phyloP scores from a whole-genome alignment of 768 basidiomycete species.

The Saitozyma sp. region DNA sequence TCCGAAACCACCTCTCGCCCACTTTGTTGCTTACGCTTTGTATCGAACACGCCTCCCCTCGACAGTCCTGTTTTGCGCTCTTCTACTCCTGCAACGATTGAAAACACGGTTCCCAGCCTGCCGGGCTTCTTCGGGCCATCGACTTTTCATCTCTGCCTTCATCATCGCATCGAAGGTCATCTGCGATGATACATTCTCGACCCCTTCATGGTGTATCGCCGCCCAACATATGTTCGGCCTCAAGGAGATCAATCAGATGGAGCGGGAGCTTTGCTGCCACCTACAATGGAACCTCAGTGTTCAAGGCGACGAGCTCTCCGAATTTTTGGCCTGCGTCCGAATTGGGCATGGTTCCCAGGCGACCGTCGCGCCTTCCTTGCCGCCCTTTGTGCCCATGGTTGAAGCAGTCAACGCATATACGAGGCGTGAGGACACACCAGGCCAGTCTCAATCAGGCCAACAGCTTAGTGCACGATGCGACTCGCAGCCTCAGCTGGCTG shows the following conservation, averaged over 20 bases:
- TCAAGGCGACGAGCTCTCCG: constrained; percentile 49
- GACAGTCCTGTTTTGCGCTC: constrained; percentile 66
- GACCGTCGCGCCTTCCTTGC: constrained; percentile 19
- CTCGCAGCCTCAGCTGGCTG: constrained; percentile 14
- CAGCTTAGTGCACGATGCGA: constrained; percentile 42
- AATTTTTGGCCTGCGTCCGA: constrained; percentile 52
- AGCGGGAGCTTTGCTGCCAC: constrained; percentile 88
- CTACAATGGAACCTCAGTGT: constrained; percentile 71
- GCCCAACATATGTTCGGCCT: constrained; percentile 81
- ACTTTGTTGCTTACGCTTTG: constrained; percentile 82
- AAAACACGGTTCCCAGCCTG: constrained; percentile 91
- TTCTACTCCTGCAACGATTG: constrained; percentile 76
- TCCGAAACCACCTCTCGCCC: constrained; percentile 65
- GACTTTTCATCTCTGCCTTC: constrained; percentile 85
- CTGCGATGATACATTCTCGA: constrained; percentile 90
- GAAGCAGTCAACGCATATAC: constrained; percentile 25
- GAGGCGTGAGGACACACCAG: constrained; percentile 43
- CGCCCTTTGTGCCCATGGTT: constrained; percentile 15
- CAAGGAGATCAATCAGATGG: constrained; percentile 94
- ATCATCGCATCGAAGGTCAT: constrained; percentile 90
- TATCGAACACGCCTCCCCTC: constrained; percentile 75
- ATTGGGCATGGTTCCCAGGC: constrained; percentile 48
- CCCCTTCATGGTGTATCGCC: constrained; percentile 88
- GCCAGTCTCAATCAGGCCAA: constrained; percentile 33
- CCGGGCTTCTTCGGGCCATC: constrained; percentile 82